Base-by-base conservation (phyloP, 441 rosid genomes). In the Brassica hybrid region DNA sequence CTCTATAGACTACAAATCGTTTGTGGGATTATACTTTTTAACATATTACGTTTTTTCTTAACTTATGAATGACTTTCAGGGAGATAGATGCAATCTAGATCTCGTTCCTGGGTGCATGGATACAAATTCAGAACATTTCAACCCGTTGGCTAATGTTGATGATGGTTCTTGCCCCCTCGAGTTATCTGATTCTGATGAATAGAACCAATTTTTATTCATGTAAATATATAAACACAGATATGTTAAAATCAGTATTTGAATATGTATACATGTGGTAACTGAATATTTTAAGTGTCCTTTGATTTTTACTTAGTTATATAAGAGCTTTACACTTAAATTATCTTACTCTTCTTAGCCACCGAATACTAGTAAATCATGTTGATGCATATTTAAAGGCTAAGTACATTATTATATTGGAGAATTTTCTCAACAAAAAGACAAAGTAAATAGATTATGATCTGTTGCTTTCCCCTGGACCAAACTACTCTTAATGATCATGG, bases 71-170 rank as follows among this genome's bases (percentile, higher is more conserved):
- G 58, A 54, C 8, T 69, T 74, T 81, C 90, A 95, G 98, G 98
- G 96, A 7, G 96, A 93, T 77, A 89, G 95, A 13, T 93, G 98
- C 82, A 80, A 84, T 65, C 91, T 95, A 30, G 82, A 93, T 82
- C 81, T 93, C 32, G 88, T 95, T 66, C 72, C 73, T 19, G 99
- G 99, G 76, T 95, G 98, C 76, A 91, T 87, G 94, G 98, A 95
- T 80, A 72, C 94, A 11, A 73, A 70, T 71, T 91, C 98, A 9
- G 85, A 80, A 71, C 65, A 69, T 6, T 93, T 85, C 63, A 76
- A 95, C 75, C 99, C 98, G 5, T 86, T 82, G 13, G 97, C 98
- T 69, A 91, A 88, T 67, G 91, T 95, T 34, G 98, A 95, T 27
- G 98, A 95, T 65, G 98, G 99, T 65, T 83, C 99, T 6, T 93